Evolutionary conservation across 495 filamentous ascomycete genomes (phyloP), one percentile per base, ranked within the genome.

Genomic region (Echria macrotheca): DNA sequence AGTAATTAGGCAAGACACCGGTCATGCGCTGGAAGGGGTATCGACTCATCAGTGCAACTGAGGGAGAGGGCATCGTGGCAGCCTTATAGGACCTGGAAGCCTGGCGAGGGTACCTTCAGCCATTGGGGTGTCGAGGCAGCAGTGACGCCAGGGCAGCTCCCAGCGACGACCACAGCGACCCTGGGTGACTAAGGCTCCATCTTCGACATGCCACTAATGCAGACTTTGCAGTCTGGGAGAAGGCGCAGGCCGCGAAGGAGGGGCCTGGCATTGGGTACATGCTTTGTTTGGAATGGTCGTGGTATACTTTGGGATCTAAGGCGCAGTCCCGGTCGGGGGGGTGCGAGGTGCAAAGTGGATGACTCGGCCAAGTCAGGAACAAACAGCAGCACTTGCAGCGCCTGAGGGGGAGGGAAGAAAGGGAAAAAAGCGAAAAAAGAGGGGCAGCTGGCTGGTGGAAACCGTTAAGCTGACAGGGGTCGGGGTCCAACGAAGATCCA

Each of bases 1-100:
- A 60, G 53, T 58, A 65, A 61, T 59, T 62, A 65, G 59, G 59
- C 59, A 65, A 56, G 49, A 55, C 50, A 57, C 59, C 47, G 55
- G 47, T 50, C 15, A 50, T 50, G 53, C 26, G 38, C 49, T 54
- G 53, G 31, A 46, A 14, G 48, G 52, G 49, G 53, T 53, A 52
- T 47, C 55, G 57, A 60, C 56, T 63, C 61, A 63, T 58, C 47
- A 48, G 36, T 41, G n/a, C 45, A 47, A 46, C 49, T 54, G 38
- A 37, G 44, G 44, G 42, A 42, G 51, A 51, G 52, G 59, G 48
- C 36, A 52, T 57, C 58, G 38, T 51, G 53, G 57, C 37, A 53
- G 56, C 62, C 57, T 65, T 60, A 65, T 65, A 65, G 62, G 54
- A 46, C 57, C 46, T 43, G 54, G 42, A n/a, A 54, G 52, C 55